Evolutionary conservation across 2,329 filamentous ascomycete genomes (phyloP).

Genomic region (Lecanicillium sp.): DNA sequence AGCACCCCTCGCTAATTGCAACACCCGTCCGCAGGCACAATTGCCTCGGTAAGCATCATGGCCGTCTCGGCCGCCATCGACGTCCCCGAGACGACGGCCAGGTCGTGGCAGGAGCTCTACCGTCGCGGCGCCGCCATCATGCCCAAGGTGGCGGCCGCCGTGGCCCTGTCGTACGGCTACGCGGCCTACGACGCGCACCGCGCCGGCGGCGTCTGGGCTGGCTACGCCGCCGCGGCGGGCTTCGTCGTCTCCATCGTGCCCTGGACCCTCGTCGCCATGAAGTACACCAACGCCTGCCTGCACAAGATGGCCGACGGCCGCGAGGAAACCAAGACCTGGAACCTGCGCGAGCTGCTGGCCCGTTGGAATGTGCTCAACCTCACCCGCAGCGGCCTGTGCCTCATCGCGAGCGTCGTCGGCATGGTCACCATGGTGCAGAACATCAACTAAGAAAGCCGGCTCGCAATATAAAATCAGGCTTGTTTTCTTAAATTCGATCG

Average conservation of each 20-base stretch:
- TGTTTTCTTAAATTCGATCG: too few species aligned
- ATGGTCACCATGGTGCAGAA: slow-evolving; percentile 13
- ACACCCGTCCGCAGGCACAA: slow-evolving; percentile 25
- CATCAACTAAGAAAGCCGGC: neutral
- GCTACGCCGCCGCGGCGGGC: slow-evolving; percentile 26
- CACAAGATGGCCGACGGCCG: slow-evolving; percentile 21
- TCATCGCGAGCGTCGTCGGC: slow-evolving; percentile 23
- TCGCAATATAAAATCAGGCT: neutral
- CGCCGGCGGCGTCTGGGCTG: slow-evolving; percentile 27
- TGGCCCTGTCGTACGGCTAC: slow-evolving; percentile 30
- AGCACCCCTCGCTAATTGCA: too few species aligned
- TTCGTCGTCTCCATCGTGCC: slow-evolving; percentile 34
- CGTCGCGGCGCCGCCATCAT: slow-evolving; percentile 30
- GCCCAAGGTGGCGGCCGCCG: slow-evolving; percentile 29
- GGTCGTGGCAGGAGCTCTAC: slow-evolving; percentile 34
- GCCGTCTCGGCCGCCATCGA: slow-evolving; percentile 27
- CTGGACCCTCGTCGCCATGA: slow-evolving; percentile 34
- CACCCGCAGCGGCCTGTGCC: slow-evolving; percentile 25
- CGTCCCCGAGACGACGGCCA: slow-evolving; percentile 25
- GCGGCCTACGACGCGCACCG: slow-evolving; percentile 29
- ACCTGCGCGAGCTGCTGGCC: slow-evolving; percentile 17
- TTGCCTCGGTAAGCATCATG: slow-evolving; percentile 30
- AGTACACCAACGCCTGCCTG: slow-evolving; percentile 29
- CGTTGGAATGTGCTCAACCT: slow-evolving; percentile 26
- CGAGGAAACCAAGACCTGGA: slow-evolving; percentile 8